Percentiles rank a stretch among this genome's conserved stretches.
Conservation (phyloP, 306 rosid genomes). For the Ceratonia siliqua region DNA sequence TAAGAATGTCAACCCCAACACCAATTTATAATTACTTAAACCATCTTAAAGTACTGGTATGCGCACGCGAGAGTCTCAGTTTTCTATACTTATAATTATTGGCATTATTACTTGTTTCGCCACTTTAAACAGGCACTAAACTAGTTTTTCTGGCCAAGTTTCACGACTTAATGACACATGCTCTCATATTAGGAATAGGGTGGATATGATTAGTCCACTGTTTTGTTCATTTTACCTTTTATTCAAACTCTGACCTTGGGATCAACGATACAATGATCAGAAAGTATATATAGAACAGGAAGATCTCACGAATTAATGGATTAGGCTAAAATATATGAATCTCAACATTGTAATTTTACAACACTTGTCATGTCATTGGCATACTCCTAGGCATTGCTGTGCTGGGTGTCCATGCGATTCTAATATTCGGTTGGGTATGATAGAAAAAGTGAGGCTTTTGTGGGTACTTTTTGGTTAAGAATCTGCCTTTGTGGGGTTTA, state of each 20-base stretch:
- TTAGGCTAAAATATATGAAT: not conserved
- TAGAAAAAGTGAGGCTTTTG: constrained; percentile 8
- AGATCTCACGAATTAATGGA: not conserved
- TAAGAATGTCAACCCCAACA: constrained; percentile 53
- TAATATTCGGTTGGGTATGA: not conserved
- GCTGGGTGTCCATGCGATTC: not conserved
- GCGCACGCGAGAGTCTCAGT: constrained; percentile 57
- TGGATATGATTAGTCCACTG: not conserved
- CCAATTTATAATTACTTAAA: constrained; percentile 27
- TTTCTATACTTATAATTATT: constrained; percentile 55
- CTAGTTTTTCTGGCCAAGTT: not conserved
- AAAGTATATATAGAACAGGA: not conserved
- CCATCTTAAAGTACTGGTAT: constrained; percentile 24
- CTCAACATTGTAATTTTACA: not conserved
- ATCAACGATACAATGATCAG: not conserved
- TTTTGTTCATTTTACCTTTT: not conserved
- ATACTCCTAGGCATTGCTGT: not conserved
- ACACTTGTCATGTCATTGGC: not conserved
- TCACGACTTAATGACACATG: constrained; percentile 2
- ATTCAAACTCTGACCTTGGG: not conserved
- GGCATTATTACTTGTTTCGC: constrained; percentile 36
- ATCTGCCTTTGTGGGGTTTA: not conserved
- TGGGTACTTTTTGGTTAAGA: constrained; percentile 22
- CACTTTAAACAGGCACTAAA: constrained; percentile 23
- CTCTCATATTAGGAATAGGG: not conserved